A percentile compares a stretch with the other conserved stretches of the same genome.
These are phyloP conservation scores for Trichoderma breve DNA, from an alignment of 2,329 filamentous ascomycete genomes.

Conservation along the genomic window DNA sequence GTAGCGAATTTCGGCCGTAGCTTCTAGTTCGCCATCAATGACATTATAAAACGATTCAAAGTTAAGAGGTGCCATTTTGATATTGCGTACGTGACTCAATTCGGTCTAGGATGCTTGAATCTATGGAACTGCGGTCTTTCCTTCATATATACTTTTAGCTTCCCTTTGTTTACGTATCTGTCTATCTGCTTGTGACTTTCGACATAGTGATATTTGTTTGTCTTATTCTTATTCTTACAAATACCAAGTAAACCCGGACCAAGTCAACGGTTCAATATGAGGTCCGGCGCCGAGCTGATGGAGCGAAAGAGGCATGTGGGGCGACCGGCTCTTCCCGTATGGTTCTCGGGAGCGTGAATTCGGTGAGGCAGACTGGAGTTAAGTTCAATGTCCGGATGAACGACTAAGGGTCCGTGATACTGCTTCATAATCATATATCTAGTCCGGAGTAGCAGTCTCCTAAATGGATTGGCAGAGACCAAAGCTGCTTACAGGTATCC, in stretches of 20 bases:
- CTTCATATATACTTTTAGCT: background rate
- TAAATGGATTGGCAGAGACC: background rate
- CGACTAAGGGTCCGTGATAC: background rate
- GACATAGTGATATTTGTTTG: background rate
- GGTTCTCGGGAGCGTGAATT: background rate
- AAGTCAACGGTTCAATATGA: background rate
- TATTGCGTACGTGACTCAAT: slow-evolving; percentile 25
- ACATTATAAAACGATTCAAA: background rate
- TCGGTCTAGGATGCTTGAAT: background rate
- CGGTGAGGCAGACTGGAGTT: background rate
- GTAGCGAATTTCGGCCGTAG: background rate
- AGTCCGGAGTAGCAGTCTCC: background rate
- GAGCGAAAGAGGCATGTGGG: background rate
- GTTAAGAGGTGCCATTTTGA: slow-evolving; percentile 15
- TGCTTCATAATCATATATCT: background rate
- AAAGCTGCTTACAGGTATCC: background rate
- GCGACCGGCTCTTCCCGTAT: background rate
- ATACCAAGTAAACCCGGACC: background rate
- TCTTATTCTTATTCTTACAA: background rate
- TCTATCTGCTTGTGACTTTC: background rate
- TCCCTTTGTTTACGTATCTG: background rate
- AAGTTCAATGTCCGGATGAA: background rate
- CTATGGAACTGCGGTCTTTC: background rate
- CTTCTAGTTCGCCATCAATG: background rate
- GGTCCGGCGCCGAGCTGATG: background rate